Percentiles rank a stretch among this genome's conserved stretches.
Conservation (phyloP, 1,284 basidiomycete genomes). For the Trichosporon faecale region DNA sequence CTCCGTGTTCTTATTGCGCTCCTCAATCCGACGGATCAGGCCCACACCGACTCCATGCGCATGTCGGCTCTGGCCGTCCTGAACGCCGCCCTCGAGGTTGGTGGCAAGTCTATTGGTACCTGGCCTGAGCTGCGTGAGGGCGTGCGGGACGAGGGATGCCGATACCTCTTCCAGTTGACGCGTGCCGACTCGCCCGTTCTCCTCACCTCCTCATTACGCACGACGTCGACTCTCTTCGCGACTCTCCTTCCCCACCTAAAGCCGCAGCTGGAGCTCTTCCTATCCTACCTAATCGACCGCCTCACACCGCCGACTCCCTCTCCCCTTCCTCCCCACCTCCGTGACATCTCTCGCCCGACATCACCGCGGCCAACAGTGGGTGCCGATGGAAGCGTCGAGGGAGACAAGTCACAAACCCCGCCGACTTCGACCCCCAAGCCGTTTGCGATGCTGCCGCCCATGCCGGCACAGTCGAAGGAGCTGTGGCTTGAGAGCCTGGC, state of each 20-base stretch:
- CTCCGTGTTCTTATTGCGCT: constrained; percentile 92
- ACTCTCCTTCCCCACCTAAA: constrained; percentile 85
- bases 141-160: constrained; percentile 77
- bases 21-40: constrained; percentile 86
- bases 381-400: constrained; percentile 22
- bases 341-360: constrained; percentile 55
- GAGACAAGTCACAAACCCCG: constrained; percentile 20
- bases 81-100: constrained; percentile 82
- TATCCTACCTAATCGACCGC: constrained; percentile 89
- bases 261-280: constrained; percentile 92
- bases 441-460: constrained; percentile 56
- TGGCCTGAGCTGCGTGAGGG: constrained; percentile 55
- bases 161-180: constrained; percentile 89
- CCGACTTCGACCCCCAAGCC: constrained; percentile 38
- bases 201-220: constrained; percentile 74
- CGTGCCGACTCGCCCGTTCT: constrained; percentile 80
- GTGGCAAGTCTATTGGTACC: constrained; percentile 68
- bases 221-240: constrained; percentile 82
- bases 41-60: constrained; percentile 95
- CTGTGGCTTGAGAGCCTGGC: constrained; percentile 84
- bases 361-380: constrained; percentile 53
- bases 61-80: constrained; percentile 83
- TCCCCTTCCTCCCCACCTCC: constrained; percentile 37
- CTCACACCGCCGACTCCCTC: constrained; percentile 61
- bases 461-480: constrained; percentile 83